These are phyloP conservation scores for Fonsecaea pedrosoi DNA, from an alignment of 2,329 filamentous ascomycete species.

Conservation along the genomic window DNA sequence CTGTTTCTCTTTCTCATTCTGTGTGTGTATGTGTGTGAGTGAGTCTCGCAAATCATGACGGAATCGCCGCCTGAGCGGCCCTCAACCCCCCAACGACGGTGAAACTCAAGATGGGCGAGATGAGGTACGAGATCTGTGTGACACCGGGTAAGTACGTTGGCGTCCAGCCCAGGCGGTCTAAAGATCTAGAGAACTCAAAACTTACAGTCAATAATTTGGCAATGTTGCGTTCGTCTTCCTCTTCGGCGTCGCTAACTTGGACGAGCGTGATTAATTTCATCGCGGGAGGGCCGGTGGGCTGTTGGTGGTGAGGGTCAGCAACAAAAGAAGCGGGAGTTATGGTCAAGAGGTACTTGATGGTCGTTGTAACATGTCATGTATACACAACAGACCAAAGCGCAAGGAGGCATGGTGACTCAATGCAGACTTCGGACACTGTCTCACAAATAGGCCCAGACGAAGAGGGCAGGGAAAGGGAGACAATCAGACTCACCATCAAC, in stretches of 20 bases:
- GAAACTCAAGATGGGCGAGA: conserved; percentile 34
- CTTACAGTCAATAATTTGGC: conserved; percentile 55
- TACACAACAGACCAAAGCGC: no score
- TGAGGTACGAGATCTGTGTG: conserved; percentile 34
- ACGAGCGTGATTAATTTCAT: conserved; percentile 61
- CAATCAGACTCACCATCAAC: conserved; percentile 52
- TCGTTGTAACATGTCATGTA: no score
- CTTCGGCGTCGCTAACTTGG: conserved; percentile 50
- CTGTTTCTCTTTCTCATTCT: neutral
- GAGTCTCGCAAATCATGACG: neutral
- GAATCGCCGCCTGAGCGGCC: conserved; percentile 29
- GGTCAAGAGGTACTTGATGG: neutral
- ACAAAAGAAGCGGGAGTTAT: neutral
- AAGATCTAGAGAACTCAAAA: neutral
- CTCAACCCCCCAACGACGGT: conserved; percentile 33
- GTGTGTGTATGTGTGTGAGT: no score
- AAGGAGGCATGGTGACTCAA: no score
- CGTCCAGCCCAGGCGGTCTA: no score
- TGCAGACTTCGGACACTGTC: no score
- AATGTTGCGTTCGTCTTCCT: conserved; percentile 60
- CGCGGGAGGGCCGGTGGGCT: conserved; percentile 60
- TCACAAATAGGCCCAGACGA: neutral
- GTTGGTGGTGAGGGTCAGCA: conserved; percentile 46
- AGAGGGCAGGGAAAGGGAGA: no score
- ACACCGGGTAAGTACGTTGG: no score